A percentile compares a stretch with the other conserved stretches of the same genome.
Evolutionary conservation across 2,329 filamentous ascomycete genomes (phyloP).

Genomic region (Fusarium sp.): DNA sequence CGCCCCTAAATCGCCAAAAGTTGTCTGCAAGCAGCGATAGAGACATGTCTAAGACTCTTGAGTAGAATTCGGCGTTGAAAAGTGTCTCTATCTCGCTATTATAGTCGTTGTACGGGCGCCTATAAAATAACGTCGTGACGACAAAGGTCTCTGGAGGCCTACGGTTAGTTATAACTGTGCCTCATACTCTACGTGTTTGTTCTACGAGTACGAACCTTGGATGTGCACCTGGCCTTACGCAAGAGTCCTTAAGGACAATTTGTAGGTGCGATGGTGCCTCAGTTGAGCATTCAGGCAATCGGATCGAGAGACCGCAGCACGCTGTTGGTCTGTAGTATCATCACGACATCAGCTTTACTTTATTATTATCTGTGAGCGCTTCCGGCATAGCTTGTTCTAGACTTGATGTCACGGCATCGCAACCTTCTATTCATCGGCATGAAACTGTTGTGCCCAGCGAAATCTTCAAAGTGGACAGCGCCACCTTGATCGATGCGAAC

Average conservation of each 20-base stretch:
- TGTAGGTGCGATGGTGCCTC: not conserved
- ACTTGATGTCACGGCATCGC: constrained; percentile 1
- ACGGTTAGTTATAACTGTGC: constrained; percentile 21
- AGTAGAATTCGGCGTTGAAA: constrained; percentile 2
- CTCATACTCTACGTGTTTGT: constrained; percentile 23
- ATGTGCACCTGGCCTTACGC: constrained; percentile 10
- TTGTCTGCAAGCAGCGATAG: not conserved
- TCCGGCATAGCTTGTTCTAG: not conserved
- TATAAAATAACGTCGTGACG: constrained; percentile 16
- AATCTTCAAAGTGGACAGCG: constrained; percentile 17
- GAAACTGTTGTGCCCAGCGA: constrained; percentile 4
- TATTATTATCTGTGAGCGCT: not conserved
- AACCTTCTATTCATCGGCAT: not conserved
- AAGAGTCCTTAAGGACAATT: constrained; percentile 1
- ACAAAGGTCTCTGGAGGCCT: constrained; percentile 27
- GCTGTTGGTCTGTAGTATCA: not conserved
- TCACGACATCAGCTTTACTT: not conserved
- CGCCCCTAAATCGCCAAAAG: not conserved
- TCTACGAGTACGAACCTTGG: constrained; percentile 32
- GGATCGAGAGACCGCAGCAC: not conserved
- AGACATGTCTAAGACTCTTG: constrained; percentile 33
- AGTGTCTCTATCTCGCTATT: not conserved
- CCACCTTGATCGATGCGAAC: constrained; percentile 9
- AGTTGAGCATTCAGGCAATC: not conserved
- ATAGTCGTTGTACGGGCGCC: constrained; percentile 13